Percentiles rank a stretch among this genome's conserved stretches.
phyloP scores from a whole-genome alignment of 1,284 basidiomycete species.

The Rhodotorula sp. region DNA sequence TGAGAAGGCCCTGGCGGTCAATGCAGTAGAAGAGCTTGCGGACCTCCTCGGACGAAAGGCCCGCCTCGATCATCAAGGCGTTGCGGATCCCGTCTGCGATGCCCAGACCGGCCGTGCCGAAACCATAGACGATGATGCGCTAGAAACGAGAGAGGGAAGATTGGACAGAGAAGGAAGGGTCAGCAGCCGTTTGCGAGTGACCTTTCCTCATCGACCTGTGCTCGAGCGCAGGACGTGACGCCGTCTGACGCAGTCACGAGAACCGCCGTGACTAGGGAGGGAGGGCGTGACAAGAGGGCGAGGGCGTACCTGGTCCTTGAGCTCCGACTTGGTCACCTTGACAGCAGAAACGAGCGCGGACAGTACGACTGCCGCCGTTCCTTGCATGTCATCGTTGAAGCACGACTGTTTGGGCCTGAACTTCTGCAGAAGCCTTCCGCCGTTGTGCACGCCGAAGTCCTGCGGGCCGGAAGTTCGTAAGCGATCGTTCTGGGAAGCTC shows the following conservation, averaged over 20 bases:
- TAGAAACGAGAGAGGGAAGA: background rate
- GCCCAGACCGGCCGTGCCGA: slow-evolving; percentile 67
- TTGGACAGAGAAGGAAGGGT: background rate
- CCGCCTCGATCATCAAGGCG: slow-evolving; percentile 59
- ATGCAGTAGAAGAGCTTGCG: slow-evolving; percentile 66
- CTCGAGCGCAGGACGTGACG: too few relatives aligned
- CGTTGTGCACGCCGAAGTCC: slow-evolving; percentile 65
- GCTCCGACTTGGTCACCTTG: slow-evolving; percentile 63
- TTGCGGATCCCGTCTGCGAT: slow-evolving; percentile 72
- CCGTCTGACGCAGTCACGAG: too few relatives aligned
- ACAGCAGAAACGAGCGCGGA: slow-evolving; percentile 73
- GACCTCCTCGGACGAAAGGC: slow-evolving; percentile 62
- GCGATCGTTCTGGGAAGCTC: too few relatives aligned
- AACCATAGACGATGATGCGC: slow-evolving; percentile 1
- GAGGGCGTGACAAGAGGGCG: background rate
- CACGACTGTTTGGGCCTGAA: slow-evolving; percentile 68
- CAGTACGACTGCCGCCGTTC: slow-evolving; percentile 81
- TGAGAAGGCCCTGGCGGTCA: slow-evolving; percentile 53
- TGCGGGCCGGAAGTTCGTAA: slow-evolving; percentile 59
- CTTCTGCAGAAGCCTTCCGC: slow-evolving; percentile 66
- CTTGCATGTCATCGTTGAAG: slow-evolving; percentile 63
- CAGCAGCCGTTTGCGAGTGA: background rate
- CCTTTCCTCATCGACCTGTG: too few relatives aligned
- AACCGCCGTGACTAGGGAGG: too few relatives aligned
- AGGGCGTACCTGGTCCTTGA: slow-evolving; percentile 66